Conservation (phyloP, 2,329 filamentous ascomycete species). For the Sclerotinia minor region DNA sequence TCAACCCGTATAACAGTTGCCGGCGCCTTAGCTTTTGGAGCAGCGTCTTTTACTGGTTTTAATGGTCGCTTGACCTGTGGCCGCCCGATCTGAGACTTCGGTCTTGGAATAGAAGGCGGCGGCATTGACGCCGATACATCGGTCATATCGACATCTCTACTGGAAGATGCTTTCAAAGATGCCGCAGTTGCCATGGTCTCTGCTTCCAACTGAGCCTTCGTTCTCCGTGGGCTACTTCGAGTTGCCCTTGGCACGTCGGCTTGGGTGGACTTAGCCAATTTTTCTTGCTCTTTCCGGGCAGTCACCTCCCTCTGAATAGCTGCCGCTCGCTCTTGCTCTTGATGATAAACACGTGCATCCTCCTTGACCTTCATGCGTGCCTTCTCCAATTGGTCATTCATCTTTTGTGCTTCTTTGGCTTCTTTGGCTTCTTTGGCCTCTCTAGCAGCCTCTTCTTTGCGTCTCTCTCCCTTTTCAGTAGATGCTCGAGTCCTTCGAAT, state of each 20-base stretch:
- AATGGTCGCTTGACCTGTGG: slow-evolving; percentile 57
- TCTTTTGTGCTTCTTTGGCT: slow-evolving; percentile 60
- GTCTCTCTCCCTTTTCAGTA: slow-evolving; percentile 59
- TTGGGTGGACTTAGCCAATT: slow-evolving; percentile 42
- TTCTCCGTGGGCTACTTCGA: slow-evolving; percentile 55
- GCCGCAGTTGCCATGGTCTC: slow-evolving; percentile 40
- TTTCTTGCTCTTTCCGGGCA: slow-evolving; percentile 55
- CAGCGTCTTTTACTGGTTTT: slow-evolving; percentile 61
- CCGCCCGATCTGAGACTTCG: slow-evolving; percentile 51
- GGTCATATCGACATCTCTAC: slow-evolving; percentile 55
- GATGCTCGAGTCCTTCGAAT: slow-evolving; percentile 56
- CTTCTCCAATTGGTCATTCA: slow-evolving; percentile 64
- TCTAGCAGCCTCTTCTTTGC: slow-evolving; percentile 60
- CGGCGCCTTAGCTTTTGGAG: slow-evolving; percentile 59
- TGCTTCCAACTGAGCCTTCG: slow-evolving; percentile 43
- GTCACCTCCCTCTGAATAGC: slow-evolving; percentile 55
- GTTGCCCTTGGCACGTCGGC: slow-evolving; percentile 47
- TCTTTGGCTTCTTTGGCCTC: slow-evolving; percentile 65
- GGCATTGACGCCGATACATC: slow-evolving; percentile 57
- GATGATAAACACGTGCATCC: slow-evolving; percentile 60
- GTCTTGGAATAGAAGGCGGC: slow-evolving; percentile 60
- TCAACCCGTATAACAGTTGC: slow-evolving; percentile 74
- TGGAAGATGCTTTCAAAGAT: slow-evolving; percentile 44
- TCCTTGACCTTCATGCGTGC: slow-evolving; percentile 69
- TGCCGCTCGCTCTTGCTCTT: slow-evolving; percentile 57